Conservation (phyloP, 768 basidiomycete genomes). For the Inosperma sp. region DNA sequence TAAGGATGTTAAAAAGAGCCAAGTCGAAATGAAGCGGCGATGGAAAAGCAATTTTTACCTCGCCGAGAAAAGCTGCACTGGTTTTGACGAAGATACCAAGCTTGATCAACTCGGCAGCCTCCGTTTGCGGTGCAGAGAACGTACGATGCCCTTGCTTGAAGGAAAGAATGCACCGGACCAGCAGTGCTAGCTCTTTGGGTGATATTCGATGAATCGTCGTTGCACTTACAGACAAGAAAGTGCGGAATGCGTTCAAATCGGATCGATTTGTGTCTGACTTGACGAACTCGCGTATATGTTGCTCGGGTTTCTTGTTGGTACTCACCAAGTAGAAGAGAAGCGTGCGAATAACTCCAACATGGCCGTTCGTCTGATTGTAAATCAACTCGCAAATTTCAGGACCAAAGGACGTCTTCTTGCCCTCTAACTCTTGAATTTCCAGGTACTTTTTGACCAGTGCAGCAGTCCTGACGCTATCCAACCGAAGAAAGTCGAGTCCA, state of each 20-base stretch:
- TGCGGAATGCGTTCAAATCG: neutral
- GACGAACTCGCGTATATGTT: neutral
- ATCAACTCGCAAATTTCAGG: neutral
- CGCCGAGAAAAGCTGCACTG: neutral
- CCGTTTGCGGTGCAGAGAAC: neutral
- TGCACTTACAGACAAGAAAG: neutral
- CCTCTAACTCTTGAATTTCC: neutral
- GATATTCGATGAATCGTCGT: neutral
- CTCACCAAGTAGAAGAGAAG: neutral
- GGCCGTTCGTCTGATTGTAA: slow-evolving; percentile 1
- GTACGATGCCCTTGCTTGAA: neutral
- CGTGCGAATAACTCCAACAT: slow-evolving; percentile 3
- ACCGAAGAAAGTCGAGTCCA: slow-evolving; percentile 1
- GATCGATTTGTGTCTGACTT: neutral
- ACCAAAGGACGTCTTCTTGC: neutral
- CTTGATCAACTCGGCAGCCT: neutral
- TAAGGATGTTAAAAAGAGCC: neutral
- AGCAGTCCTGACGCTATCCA: neutral
- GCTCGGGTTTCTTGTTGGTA: neutral
- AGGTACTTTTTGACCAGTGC: slow-evolving; percentile 4
- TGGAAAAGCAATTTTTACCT: neutral
- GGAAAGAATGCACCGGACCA: neutral
- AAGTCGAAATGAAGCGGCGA: slow-evolving; percentile 1
- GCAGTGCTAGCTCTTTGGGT: neutral
- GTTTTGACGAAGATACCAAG: neutral